Conservation (phyloP, 805 yeast species). For the Tanozyma kutaoensis region DNA sequence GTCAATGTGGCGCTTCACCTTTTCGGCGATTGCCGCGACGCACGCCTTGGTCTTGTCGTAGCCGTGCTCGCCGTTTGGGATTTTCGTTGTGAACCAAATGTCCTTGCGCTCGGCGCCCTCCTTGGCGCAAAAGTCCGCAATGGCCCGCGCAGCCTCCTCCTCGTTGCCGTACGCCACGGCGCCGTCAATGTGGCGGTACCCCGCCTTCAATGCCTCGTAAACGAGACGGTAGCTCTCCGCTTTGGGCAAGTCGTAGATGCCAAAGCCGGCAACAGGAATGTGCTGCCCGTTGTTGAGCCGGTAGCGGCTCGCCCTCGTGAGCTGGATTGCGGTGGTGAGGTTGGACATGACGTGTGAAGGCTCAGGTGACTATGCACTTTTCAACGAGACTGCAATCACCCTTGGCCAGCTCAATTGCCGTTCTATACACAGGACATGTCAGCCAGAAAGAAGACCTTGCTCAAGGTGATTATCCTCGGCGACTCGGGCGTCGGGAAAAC, state of each 20-base stretch:
- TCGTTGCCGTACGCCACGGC: conserved; percentile 64
- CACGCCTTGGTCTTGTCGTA: conserved; percentile 34
- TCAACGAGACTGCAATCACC: too few relatives aligned
- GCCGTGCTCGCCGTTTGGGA: conserved; percentile 16
- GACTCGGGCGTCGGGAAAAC: conserved; percentile 98
- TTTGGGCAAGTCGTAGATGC: conserved; percentile 34
- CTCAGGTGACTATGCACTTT: too few relatives aligned
- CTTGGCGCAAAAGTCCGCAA: conserved; percentile 36
- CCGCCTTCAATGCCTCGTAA: conserved; percentile 42
- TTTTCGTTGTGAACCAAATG: conserved; percentile 25
- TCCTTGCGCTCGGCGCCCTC: conserved; percentile 17
- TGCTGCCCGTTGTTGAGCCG: conserved; percentile 39
- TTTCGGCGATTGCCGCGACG: conserved; percentile 37
- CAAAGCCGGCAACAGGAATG: conserved; percentile 47
- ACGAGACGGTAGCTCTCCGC: conserved; percentile 29
- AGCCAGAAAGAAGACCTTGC: too few relatives aligned
- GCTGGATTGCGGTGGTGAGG: conserved; percentile 19
- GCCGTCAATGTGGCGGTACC: conserved; percentile 65
- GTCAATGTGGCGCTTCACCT: conserved; percentile 27
- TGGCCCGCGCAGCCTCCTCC: conserved; percentile 44
- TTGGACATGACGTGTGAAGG: conserved; percentile 17
- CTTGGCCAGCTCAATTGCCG: too few relatives aligned
- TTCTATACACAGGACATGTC: too few relatives aligned
- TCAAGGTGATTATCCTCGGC: conserved; percentile 85
- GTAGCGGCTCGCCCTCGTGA: conserved; percentile 20